Base-by-base conservation (phyloP, 2,329 filamentous ascomycete species). In the Xylaria sp. region DNA sequence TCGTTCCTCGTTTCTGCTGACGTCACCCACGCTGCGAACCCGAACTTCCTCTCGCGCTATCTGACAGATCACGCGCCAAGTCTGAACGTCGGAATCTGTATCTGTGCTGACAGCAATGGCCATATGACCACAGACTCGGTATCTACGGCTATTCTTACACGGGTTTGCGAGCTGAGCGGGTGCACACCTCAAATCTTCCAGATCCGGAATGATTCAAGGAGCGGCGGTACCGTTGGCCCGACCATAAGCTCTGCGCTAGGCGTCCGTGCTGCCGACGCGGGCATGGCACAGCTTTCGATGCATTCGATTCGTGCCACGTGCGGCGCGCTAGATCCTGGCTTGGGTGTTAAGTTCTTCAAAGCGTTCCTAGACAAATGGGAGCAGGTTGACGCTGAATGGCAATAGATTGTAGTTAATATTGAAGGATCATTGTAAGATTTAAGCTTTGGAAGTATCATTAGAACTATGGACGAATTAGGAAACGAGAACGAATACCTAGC, bases 41-140 rank as follows among this genome's bases (percentile, higher is more conserved):
- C 96, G 67, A 98, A 98, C 83, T 99, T 98, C 84, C 83, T 93
- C 0, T 86, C 86, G 71, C 89, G 88, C 32, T 98, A 98, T 82
- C 89, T 98, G 19, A 87, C 92, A 65, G 91, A 93, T 75, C 96
- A 99, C 81, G 86, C 93, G 2, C 95, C 96, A 0, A 88, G 92
- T 67, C 88, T 99, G 62, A 99, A 99, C 79, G 89, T 96, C 36
- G 96, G 96, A 42, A 86, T 98, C 36, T 88, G 90, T 17, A 86
- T 99, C 47, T 90, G 89, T 54, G 89, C 90, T 24, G 95, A 98
- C 80, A 89, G 90, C 60, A 98, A 98, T 77, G 96, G 93, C 4
- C 93, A 98, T 82, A 97, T 98, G 93, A 97, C 95, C 3, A 98
- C 95, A 2, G 94, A 98, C 78, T 89, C 91, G 64, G 89, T 97